Base-by-base conservation (phyloP, 2,329 filamentous ascomycete genomes). In the Penicillium olsonii region DNA sequence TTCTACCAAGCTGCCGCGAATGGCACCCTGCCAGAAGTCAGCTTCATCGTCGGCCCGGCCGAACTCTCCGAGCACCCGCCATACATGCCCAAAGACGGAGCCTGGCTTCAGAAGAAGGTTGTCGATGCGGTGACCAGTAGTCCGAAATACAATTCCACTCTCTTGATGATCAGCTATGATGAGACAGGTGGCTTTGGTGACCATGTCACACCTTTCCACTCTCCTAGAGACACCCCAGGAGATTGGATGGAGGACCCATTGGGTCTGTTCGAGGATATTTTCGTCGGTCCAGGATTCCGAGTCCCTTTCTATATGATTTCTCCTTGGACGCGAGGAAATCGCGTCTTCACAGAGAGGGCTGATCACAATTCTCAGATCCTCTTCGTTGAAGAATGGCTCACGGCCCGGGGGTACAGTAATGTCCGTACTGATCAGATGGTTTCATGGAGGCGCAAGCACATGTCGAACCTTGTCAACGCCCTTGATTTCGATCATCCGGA, bases 351-450 rank as follows among this genome's bases (percentile, higher is more conserved):
- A 0, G 79, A 82, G 58, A 76, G 78, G 37, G 71, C 75, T 5
- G 80, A 82, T 56, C 80, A 82, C 62, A 80, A 73, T 54, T 82
- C 79, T 0, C 79, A 82, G 50, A 78, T 81, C 22, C 64, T 79
- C 35, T 82, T 82, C 55, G 59, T 82, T 1, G 79, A 82, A 61
- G 64, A 76, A 56, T 80, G 77, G 77, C 65, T 79, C 12, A 65
- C 61, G 4, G 70, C 75, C 4, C 74, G 73, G 24, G 75, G 75
- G 8, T 67, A 74, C 52, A 50, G 57, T 12, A 67, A 71, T 24
- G 65, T 77, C 34, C 64, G 61, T n/a, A 74, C 73, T 0, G 54
- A 67, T 9, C 64, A 77, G 51, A 76, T 79, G 66, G 70, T 72
- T 0, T 58, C 67, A 5, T 79, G 77, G 76, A 68, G 76, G 26